Evolutionary conservation across 2,329 filamentous ascomycete genomes (phyloP).

Genomic region (Paracamarosporium sp.): DNA sequence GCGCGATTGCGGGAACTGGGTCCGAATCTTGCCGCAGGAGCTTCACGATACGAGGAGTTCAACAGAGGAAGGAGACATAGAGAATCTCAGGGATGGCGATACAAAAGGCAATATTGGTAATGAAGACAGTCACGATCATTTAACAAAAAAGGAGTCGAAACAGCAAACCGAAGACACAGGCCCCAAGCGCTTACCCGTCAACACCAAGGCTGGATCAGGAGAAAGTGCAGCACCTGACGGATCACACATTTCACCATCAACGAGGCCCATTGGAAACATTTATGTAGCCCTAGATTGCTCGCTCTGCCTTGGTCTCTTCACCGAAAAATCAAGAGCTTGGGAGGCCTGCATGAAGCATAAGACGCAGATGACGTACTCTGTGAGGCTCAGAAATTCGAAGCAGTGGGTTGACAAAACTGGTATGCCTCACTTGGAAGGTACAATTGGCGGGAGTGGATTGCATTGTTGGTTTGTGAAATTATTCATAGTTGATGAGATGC

Average conservation of each 20-base stretch:
- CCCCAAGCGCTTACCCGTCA: background rate
- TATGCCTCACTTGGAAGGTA: background rate
- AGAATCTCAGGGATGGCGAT: background rate
- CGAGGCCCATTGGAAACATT: background rate
- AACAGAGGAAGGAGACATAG: background rate
- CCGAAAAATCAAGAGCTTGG: background rate
- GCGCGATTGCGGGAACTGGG: background rate
- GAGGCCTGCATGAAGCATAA: constrained; percentile 2
- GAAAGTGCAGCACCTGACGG: background rate
- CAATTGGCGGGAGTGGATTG: background rate
- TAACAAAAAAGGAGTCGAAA: background rate
- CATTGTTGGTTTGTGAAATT: background rate
- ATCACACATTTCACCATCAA: background rate
- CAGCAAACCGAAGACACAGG: background rate
- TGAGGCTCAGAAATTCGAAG: background rate
- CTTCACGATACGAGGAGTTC: background rate
- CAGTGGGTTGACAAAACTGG: background rate
- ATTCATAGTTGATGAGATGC: background rate
- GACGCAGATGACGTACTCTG: background rate
- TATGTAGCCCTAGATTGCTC: background rate
- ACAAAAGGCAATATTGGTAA: background rate
- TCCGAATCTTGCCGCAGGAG: background rate
- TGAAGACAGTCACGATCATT: too few species aligned
- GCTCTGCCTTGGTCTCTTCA: background rate
- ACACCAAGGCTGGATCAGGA: background rate